Base-by-base conservation (phyloP, 805 yeast genomes). In the Ogataea ganodermae region DNA sequence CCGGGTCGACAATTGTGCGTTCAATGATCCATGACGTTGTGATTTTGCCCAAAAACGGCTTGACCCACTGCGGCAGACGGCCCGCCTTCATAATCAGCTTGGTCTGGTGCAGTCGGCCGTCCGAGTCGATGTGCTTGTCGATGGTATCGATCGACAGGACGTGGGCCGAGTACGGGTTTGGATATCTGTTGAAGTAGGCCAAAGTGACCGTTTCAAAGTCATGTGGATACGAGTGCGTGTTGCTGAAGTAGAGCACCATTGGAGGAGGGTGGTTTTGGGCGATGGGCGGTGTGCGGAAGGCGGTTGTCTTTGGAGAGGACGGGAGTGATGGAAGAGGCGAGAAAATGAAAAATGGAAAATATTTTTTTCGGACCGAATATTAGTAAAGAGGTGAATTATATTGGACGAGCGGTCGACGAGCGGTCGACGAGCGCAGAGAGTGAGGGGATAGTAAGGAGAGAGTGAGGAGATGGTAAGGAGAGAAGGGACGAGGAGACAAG, bases 11-110 rank as follows among this genome's bases (percentile, higher is more conserved):
- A 9, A 84, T 67, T 1, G 89, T 79, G 56, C 80, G 79, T 61
- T 91, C 98, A 37, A 91, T 76, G 35, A 91, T 81, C 92, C 94
- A 88, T 10, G 89, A 74, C 45, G 86, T 83, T 26, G 86, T 74
- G 21, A 81, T 80, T 39, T 75, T 72, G 2, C 92, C 91, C 50
- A 90, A 65, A 45, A 89, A 79, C 3, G 92, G 92, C 55, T 76
- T 78, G 22, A 86, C 80, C 81, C 94, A 89, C 30, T 72, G 65
- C 4, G 97, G 97, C 31, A 91, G 71, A 55, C 89, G 75, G 1
- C 97, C 97, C 3, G 78, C 71, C 63, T 91, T 92, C 56, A 79
- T 79, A 36, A 91, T 81, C 33, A 91, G 70, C 55, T 92, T 76
- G 4, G 92, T 86, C 31, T 87, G 81, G 55, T 80, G 77, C 38